phyloP scores from a whole-genome alignment of 2,329 filamentous ascomycete species.

The Aspergillus tamarii region DNA sequence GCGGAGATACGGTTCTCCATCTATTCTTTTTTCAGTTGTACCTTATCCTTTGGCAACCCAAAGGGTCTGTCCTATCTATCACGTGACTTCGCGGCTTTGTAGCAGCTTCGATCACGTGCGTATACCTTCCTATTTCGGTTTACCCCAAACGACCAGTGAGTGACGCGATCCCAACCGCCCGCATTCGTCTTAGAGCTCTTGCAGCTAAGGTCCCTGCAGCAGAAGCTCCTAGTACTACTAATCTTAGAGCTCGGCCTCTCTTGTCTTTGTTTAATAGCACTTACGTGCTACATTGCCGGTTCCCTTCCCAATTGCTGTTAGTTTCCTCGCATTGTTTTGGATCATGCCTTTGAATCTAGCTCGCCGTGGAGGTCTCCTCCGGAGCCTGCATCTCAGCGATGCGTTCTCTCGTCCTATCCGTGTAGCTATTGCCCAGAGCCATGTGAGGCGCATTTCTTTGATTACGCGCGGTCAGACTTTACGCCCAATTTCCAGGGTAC shows the following conservation, averaged over 20 bases:
- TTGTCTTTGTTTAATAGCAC: background rate
- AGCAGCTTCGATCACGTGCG: slow-evolving; percentile 20
- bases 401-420: slow-evolving; percentile 30
- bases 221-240: background rate
- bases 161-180: slow-evolving; percentile 30
- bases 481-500: slow-evolving; percentile 16
- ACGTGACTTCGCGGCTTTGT: slow-evolving; percentile 12
- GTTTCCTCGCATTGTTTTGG: background rate
- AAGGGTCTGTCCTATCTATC: slow-evolving; percentile 2
- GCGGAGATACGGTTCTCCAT: slow-evolving; percentile 5
- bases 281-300: background rate
- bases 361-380: slow-evolving; percentile 35
- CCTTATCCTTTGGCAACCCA: background rate
- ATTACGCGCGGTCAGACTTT: slow-evolving; percentile 20
- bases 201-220: slow-evolving; percentile 16
- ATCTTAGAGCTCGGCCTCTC: background rate
- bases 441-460: slow-evolving; percentile 32
- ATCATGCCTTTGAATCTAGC: slow-evolving; percentile 38
- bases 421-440: slow-evolving; percentile 29
- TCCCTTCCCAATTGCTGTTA: too few relatives aligned
- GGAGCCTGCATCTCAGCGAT: slow-evolving; percentile 30
- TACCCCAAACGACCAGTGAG: slow-evolving; percentile 25
- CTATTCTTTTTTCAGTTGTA: slow-evolving; percentile 5
- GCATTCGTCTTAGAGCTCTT: slow-evolving; percentile 33
- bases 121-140: slow-evolving; percentile 27